Evolutionary conservation across 106 monocot species (phyloP).

Genomic region (Allium sativum): DNA sequence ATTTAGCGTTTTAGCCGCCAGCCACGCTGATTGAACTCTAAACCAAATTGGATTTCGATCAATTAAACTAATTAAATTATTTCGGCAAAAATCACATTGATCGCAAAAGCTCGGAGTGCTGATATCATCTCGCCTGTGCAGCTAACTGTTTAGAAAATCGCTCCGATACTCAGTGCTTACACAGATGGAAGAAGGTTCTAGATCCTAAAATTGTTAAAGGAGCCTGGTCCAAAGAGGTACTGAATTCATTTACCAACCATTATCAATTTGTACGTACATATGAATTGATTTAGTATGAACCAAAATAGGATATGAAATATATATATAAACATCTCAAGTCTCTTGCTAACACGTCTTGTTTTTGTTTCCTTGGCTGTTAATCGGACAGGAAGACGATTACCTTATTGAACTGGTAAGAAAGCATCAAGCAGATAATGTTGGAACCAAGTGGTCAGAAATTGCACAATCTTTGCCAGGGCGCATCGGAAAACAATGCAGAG

Average conservation of each 20-base stretch:
- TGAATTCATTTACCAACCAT: not conserved
- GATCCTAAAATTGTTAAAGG: constrained; percentile 93
- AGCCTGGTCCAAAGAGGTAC: constrained; percentile 94
- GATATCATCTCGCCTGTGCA: constrained; percentile 19
- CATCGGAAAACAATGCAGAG: constrained; percentile 84
- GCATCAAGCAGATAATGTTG: constrained; percentile 37
- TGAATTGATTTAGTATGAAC: too few species aligned
- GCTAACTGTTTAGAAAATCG: constrained; percentile 83
- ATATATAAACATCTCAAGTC: not conserved
- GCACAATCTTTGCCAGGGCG: constrained; percentile 85
- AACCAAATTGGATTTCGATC: not conserved
- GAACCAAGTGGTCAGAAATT: constrained; percentile 74
- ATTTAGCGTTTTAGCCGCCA: too few species aligned
- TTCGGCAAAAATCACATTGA: not conserved
- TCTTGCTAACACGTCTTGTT: not conserved
- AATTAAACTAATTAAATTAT: not conserved
- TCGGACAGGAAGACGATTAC: constrained; percentile 81
- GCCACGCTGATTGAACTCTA: not conserved
- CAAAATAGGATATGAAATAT: too few species aligned
- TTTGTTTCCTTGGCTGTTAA: not conserved
- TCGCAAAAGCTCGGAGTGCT: not conserved
- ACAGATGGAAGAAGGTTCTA: constrained; percentile 95
- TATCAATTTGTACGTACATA: too few species aligned
- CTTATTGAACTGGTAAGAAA: constrained; percentile 75
- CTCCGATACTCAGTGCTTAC: constrained; percentile 84